phyloP scores from a whole-genome alignment of 129 eudicot species.

The Flaveria linearis region DNA sequence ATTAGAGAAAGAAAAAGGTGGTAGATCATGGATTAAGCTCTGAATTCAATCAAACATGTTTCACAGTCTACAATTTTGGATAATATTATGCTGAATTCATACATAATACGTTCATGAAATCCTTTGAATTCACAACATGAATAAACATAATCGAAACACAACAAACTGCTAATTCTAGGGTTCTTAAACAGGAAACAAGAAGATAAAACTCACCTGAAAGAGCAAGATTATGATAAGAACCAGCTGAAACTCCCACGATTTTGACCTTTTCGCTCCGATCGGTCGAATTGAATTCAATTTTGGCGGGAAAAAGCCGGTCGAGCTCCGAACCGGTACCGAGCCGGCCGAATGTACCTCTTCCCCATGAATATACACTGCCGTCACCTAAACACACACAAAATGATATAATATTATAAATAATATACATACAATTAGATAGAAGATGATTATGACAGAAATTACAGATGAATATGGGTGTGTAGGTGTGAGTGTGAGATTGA shows the following conservation, averaged over 20 bases:
- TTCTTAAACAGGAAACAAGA: not conserved
- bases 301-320: conserved; percentile 59
- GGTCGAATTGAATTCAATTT: conserved; percentile 39
- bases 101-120: not conserved
- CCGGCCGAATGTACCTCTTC: conserved; percentile 94
- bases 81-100: not conserved
- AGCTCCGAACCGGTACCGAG: conserved; percentile 73
- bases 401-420: too few species aligned
- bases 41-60: not conserved
- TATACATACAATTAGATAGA: not conserved
- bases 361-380: conserved; percentile 90
- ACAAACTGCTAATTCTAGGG: not conserved
- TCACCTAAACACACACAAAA: conserved; percentile 48
- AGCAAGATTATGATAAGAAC: conserved; percentile 91
- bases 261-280: conserved; percentile 32
- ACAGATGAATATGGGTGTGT: too few species aligned
- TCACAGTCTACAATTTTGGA: not conserved
- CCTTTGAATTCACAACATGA: not conserved
- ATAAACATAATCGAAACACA: not conserved
- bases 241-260: conserved; percentile 76
- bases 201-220: conserved; percentile 55
- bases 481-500: not conserved
- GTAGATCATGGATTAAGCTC: not conserved
- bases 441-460: too few species aligned
- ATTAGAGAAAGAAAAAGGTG: conserved; percentile 4